Evolutionary conservation across 345 rosid species (phyloP).

Genomic region (Populus pruinosa): DNA sequence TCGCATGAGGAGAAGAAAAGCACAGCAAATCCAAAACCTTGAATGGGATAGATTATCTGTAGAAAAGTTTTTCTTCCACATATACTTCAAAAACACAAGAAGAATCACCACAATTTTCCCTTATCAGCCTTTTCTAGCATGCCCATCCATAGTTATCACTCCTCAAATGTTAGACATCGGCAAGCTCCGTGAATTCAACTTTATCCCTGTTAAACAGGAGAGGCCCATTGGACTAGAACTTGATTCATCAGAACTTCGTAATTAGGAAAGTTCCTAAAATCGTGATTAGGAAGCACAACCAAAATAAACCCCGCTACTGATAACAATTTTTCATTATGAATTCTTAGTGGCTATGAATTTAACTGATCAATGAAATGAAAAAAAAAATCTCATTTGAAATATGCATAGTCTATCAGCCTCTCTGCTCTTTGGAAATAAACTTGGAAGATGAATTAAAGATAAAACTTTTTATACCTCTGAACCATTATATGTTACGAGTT

Average conservation of each 20-base stretch:
- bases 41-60: not conserved
- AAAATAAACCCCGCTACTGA: not conserved
- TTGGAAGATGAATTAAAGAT: not conserved
- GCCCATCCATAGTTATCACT: not conserved
- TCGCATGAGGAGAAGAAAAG: not conserved
- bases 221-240: not conserved
- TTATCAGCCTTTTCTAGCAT: not conserved
- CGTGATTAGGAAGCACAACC: not conserved
- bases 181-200: not conserved
- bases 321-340: not conserved
- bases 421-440: not conserved
- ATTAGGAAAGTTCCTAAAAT: not conserved
- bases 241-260: not conserved
- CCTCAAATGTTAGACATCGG: not conserved
- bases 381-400: not conserved
- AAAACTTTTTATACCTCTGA: conserved; percentile 32
- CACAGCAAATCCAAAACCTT: not conserved
- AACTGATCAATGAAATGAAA: not conserved
- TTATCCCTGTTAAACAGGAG: not conserved
- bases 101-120: not conserved
- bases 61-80: not conserved
- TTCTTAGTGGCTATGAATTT: not conserved
- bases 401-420: not conserved
- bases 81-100: not conserved
- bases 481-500: conserved; percentile 22